Base-by-base conservation (phyloP, 768 basidiomycete genomes). In the Boletellus ananiceps region DNA sequence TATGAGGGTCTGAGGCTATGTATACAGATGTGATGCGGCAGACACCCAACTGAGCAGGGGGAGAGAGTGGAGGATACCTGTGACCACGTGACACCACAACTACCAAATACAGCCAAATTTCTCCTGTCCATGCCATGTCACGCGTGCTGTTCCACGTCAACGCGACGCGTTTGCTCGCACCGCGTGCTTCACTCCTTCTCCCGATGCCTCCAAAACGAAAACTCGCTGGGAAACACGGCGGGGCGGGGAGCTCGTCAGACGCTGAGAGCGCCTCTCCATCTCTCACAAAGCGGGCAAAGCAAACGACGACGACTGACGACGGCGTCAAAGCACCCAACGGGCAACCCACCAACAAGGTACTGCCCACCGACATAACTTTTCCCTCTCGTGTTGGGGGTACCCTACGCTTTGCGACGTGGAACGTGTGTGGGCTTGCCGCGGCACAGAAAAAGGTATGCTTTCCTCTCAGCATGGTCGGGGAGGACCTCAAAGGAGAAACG, bases 341-440 rank as follows among this genome's bases (percentile, higher is more conserved):
- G 0, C 85, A 88, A 58, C 86, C 86, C 32, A 88, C 78, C 44
- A 91, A 91, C 65, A 88, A 82, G 61, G 76, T 77, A 5, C 58
- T 90, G 4, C 88, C 88, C n/a, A 74, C 70, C 18, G 66, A 71
- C 32, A 83, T 90, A 41, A 50, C 60, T 8, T 83, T 88, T 58
- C 78, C 82, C 21, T 70, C 74, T 5, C 78, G 76, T 42, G 57
- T 46, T 25, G 59, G 67, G 16, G 76, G 76, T 6, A 74, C 79
- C 6, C 52, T 80, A 33, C 74, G 83, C 14, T 70, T 93, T 25
- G 78, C 78, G 14, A 66, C 84, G 5, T 93, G 88, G 88, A 93
- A 93, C 62, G 78, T 93, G 6, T 88, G 84, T 54, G 84, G 92
- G 4, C 69, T 88, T 44, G 81, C 82, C 31, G 78, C 88, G 1